A percentile compares a stretch with the other conserved stretches of the same genome.
phyloP scores from a whole-genome alignment of 108 stramenopile species.

The Chaetoceros tenuissimus region DNA sequence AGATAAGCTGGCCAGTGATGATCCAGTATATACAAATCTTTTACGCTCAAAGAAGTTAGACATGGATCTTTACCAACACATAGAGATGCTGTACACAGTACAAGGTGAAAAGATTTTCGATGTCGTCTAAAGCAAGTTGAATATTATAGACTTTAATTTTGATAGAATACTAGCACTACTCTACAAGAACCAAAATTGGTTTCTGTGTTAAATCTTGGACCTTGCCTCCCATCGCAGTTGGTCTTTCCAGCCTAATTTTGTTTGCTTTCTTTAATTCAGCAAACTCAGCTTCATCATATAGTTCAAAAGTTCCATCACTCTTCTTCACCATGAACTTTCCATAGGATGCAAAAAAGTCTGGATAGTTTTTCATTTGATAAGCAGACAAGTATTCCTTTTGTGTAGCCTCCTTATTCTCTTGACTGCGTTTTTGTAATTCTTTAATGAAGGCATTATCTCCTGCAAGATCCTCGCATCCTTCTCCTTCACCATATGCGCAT shows the following conservation, averaged over 20 bases:
- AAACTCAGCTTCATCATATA: constrained; percentile 45
- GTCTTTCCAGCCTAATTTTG: constrained; percentile 47
- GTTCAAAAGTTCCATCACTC: constrained; percentile 55
- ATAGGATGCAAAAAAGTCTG: constrained; percentile 54
- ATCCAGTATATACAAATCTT: too few relatives aligned
- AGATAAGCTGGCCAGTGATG: too few relatives aligned
- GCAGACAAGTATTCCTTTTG: constrained; percentile 52
- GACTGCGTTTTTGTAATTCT: constrained; percentile 51
- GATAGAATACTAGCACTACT: constrained; percentile 20
- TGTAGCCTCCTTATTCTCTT: constrained; percentile 52
- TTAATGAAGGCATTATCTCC: constrained; percentile 69
- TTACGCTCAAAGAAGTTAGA: too few relatives aligned
- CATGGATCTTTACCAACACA: too few relatives aligned
- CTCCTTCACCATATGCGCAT: constrained; percentile 66
- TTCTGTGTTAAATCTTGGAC: constrained; percentile 75
- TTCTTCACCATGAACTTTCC: constrained; percentile 61
- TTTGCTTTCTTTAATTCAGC: constrained; percentile 29
- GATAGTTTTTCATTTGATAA: constrained; percentile 85
- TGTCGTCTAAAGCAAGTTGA: too few relatives aligned
- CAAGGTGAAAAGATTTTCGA: too few relatives aligned
- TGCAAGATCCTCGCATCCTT: constrained; percentile 59
- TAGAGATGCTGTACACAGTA: too few relatives aligned
- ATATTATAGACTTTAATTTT: too few relatives aligned
- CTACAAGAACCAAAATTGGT: constrained; percentile 58
- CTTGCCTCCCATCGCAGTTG: constrained; percentile 52